Evolutionary conservation across 805 yeast species (phyloP).

Genomic region (Yamadazyma phyllophila): DNA sequence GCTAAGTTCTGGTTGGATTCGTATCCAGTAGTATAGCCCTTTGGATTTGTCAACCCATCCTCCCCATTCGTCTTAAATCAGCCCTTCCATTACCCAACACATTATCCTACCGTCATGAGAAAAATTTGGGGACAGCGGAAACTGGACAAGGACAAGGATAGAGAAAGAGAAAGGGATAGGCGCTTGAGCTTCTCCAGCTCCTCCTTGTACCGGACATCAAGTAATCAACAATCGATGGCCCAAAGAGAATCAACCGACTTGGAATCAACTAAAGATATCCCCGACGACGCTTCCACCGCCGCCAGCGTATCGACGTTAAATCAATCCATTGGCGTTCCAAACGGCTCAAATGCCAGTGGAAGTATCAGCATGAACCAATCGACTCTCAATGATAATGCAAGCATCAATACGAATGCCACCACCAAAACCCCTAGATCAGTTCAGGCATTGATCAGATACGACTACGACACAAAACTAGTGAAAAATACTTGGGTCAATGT

Average conservation of each 20-base stretch:
- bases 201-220: slow-evolving; percentile 9
- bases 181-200: slow-evolving; percentile 11
- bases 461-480: slow-evolving; percentile 29
- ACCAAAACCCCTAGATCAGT: slow-evolving; percentile 2
- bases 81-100: not conserved
- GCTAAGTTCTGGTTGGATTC: no score
- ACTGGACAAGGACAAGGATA: slow-evolving; percentile 18
- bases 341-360: no score
- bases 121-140: slow-evolving; percentile 9
- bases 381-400: not conserved
- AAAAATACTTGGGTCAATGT: slow-evolving; percentile 41
- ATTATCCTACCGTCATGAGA: slow-evolving; percentile 1
- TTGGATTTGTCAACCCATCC: no score
- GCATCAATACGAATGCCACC: not conserved
- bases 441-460: slow-evolving; percentile 14
- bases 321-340: not conserved
- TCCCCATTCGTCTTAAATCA: no score
- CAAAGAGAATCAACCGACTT: slow-evolving; percentile 1
- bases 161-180: slow-evolving; percentile 17
- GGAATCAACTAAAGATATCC: not conserved
- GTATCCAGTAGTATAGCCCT: no score
- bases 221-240: slow-evolving; percentile 4
- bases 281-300: not conserved
- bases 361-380: not conserved
- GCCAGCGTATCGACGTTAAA: not conserved